phyloP scores from a whole-genome alignment of 495 filamentous ascomycete genomes.

The Penicillium atrosanguineum region DNA sequence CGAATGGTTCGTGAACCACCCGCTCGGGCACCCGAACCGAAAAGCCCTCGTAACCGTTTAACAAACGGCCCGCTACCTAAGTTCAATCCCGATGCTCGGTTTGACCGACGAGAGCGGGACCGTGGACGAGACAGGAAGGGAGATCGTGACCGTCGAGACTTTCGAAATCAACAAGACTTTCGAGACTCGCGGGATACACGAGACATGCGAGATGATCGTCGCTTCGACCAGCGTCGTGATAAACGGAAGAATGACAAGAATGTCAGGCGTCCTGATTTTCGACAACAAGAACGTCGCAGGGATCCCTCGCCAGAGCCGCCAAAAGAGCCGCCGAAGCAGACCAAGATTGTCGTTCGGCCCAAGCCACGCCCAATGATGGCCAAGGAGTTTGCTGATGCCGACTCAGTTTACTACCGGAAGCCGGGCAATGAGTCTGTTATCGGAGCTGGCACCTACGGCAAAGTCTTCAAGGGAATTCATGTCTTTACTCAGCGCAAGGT shows the following conservation, averaged over 20 bases:
- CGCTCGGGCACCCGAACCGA: slow-evolving; percentile 34
- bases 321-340: slow-evolving; percentile 53
- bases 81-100: slow-evolving; percentile 44
- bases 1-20: slow-evolving; percentile 58
- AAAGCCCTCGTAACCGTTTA: slow-evolving; percentile 35
- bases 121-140: slow-evolving; percentile 42
- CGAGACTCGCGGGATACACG: slow-evolving; percentile 51
- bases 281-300: slow-evolving; percentile 19
- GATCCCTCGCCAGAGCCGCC: slow-evolving; percentile 31
- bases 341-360: slow-evolving; percentile 64
- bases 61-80: slow-evolving; percentile 39
- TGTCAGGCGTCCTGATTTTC: slow-evolving; percentile 34
- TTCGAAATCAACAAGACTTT: slow-evolving; percentile 44
- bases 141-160: slow-evolving; percentile 36
- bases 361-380: slow-evolving; percentile 71
- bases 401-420: slow-evolving; percentile 87
- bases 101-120: slow-evolving; percentile 44
- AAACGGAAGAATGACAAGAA: slow-evolving; percentile 35
- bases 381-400: slow-evolving; percentile 68
- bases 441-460: slow-evolving; percentile 91
- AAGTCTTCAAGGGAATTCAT: slow-evolving; percentile 97
- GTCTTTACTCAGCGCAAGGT: slow-evolving; percentile 89
- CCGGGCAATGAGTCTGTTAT: slow-evolving; percentile 93
- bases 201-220: slow-evolving; percentile 44
- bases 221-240: slow-evolving; percentile 39